Conservation (phyloP, 2,329 filamentous ascomycete species). For the Cordyceps militaris region DNA sequence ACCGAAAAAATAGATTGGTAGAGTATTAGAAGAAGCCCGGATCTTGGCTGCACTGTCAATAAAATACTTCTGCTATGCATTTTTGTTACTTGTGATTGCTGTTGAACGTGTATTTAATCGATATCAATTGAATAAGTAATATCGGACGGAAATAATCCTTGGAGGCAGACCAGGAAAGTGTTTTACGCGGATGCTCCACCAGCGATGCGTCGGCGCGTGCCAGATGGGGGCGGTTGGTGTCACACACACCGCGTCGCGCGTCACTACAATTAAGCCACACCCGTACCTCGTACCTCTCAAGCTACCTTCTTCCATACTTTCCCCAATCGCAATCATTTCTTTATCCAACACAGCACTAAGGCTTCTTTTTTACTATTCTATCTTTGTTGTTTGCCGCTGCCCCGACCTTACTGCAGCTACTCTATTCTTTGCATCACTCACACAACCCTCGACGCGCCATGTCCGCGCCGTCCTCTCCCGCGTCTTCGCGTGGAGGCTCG, state of each 20-base stretch:
- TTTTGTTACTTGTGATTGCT: not conserved
- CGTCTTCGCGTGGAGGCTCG: conserved; percentile 33
- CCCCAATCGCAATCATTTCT: not conserved
- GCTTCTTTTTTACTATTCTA: not conserved
- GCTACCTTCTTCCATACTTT: not conserved
- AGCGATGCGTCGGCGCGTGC: conserved; percentile 6
- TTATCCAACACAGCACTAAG: not conserved
- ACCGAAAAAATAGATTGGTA: conserved; percentile 6
- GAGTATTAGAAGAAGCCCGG: conserved; percentile 5
- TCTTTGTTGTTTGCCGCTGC: not conserved
- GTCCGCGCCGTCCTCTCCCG: conserved; percentile 38
- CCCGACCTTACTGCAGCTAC: not conserved
- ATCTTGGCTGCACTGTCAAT: conserved; percentile 1
- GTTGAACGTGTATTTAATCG: not conserved
- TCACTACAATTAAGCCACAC: not conserved
- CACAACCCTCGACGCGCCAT: not conserved
- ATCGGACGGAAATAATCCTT: not conserved
- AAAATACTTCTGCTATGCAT: conserved; percentile 2
- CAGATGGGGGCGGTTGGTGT: not conserved
- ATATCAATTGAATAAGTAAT: not conserved
- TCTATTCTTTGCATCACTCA: not conserved
- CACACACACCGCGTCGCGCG: conserved; percentile 10
- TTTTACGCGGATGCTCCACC: conserved; percentile 1
- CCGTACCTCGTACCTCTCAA: not conserved
- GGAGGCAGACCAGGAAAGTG: not conserved